Conservation (phyloP, 2,329 filamentous ascomycete genomes). For the Simplicillium sp. region DNA sequence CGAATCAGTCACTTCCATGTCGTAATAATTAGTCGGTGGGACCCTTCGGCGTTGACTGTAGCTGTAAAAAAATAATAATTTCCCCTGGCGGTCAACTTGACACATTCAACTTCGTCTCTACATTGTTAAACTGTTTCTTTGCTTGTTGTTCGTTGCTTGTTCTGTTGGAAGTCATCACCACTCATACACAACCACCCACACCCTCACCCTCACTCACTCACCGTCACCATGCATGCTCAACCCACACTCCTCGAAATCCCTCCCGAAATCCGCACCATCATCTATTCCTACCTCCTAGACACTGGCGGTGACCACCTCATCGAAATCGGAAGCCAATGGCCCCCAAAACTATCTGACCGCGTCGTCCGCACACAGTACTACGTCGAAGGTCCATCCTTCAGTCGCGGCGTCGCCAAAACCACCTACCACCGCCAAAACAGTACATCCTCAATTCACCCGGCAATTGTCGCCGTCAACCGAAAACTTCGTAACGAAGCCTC, state of each 20-base stretch:
- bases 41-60: no score
- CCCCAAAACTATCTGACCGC: slow-evolving; percentile 6
- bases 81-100: no score
- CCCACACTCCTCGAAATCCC: slow-evolving; percentile 24
- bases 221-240: background rate
- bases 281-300: slow-evolving; percentile 33
- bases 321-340: slow-evolving; percentile 29
- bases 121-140: no score
- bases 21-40: no score
- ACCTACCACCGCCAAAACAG: slow-evolving; percentile 34
- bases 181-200: no score
- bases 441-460: slow-evolving; percentile 25
- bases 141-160: no score
- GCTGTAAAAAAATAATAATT: no score
- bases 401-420: slow-evolving; percentile 35
- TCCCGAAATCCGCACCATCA: slow-evolving; percentile 31
- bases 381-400: slow-evolving; percentile 27
- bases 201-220: background rate
- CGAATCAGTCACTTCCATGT: no score
- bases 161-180: no score
- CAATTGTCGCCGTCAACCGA: slow-evolving; percentile 35
- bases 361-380: slow-evolving; percentile 26
- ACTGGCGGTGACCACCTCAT: slow-evolving; percentile 27
- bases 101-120: no score
- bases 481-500: slow-evolving; percentile 46